Base-by-base conservation (phyloP, 768 basidiomycete species). In the Serendipita indica region DNA sequence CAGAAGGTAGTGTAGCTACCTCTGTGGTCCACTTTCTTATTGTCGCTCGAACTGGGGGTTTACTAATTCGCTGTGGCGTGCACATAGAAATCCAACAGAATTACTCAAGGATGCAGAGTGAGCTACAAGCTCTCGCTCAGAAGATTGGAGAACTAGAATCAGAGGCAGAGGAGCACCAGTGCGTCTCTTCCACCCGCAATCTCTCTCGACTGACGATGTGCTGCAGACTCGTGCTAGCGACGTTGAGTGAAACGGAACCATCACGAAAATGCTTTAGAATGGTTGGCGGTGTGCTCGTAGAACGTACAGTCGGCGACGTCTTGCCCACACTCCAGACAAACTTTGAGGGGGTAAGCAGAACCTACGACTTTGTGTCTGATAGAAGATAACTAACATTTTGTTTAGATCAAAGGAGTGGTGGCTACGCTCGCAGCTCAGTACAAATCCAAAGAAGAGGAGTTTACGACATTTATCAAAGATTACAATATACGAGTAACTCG, bases 131-230 rank as follows among this genome's bases (percentile, higher is more conserved):
- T n/a, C 72, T 98, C 27, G 90, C 91, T 34, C 80, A 83, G 63
- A 98, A 98, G 73, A 93, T 98, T 64, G 88, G 89, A 61, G 96
- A 99, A 71, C 77, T 99, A 32, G 96, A 99, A 69, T 81, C 84
- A 63, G 96, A 99, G 66, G 82, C 89, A 18, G 96, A 99, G 62
- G 96, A 99, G 68, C 92, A 99, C 69, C 77, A 78, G 94, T 92
- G 62, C 63, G 83, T 77, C 13, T 39, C 6, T 39, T 39, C 39
- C 33, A 45, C 3, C 34, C 28, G 57, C n/a, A 57, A 54, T 43
- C 60, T 56, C 32, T 37, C n/a, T 59, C 1, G 39, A 61, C 33
- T 46, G 58, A 46, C 33, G 13, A 33, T n/a, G 14, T 20, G 39
- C 58, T 34, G 13, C 62, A 97, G 93, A 39, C 75, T 99, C 14